Evolutionary conservation across 75 land plant genomes (phyloP).

Genomic region (Gnetum montanum): DNA sequence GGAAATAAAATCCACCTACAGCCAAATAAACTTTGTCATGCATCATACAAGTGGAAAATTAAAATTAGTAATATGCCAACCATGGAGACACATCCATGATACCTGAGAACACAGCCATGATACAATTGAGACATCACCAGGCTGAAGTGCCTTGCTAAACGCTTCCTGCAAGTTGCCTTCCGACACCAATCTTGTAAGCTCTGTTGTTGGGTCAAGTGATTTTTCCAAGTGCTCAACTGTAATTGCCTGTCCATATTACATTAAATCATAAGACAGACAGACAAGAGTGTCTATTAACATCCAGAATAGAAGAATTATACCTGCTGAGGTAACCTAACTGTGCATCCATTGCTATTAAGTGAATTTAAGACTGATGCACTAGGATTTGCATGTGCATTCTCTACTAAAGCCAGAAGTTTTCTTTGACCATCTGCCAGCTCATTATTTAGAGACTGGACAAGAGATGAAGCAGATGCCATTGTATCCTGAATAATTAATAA

Average conservation of each 20-base stretch:
- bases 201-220: conserved; percentile 90
- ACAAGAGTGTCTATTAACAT: too few species aligned
- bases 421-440: conserved; percentile 85
- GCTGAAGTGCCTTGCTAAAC: conserved; percentile 79
- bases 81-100: neutral
- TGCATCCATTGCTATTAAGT: conserved; percentile 44
- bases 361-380: conserved; percentile 20
- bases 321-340: conserved; percentile 62
- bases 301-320: too few species aligned
- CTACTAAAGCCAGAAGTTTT: conserved; percentile 62
- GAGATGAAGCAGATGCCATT: conserved; percentile 65
- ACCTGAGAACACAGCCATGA: conserved; percentile 99
- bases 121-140: conserved; percentile 80
- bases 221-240: conserved; percentile 59
- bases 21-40: conserved; percentile 2
- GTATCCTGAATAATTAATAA: conserved; percentile 50
- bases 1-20: conserved; percentile 67
- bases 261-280: neutral
- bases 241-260: conserved; percentile 21
- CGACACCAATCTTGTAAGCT: conserved; percentile 63
- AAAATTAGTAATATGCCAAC: neutral
- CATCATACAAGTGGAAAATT: too few species aligned
- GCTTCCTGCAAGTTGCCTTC: conserved; percentile 91
- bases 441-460: conserved; percentile 59
- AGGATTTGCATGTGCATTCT: conserved; percentile 40